Conservation (phyloP, 1,139 yeast species). For the Kodamaea derodonti region DNA sequence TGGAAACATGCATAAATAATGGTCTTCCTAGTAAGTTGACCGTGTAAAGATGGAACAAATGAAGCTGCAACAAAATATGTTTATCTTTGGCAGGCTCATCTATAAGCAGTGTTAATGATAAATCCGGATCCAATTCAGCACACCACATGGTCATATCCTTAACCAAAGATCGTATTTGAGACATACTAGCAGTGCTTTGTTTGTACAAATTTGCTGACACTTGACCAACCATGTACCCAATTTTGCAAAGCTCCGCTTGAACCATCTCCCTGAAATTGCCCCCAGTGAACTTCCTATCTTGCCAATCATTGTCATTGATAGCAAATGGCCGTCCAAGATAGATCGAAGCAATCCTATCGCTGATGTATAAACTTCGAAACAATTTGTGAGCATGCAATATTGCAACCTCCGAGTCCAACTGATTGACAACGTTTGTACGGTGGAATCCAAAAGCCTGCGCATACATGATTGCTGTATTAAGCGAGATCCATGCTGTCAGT, state of each 20-base stretch:
- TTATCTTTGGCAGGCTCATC: conserved; percentile 4
- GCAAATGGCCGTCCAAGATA: conserved; percentile 37
- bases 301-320: conserved; percentile 38
- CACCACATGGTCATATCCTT: conserved; percentile 35
- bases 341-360: conserved; percentile 33
- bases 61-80: conserved; percentile 5
- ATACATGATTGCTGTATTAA: conserved; percentile 7
- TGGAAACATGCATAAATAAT: conserved; percentile 5
- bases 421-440: background rate
- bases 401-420: conserved; percentile 1
- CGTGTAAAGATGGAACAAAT: conserved; percentile 6
- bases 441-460: conserved; percentile 8
- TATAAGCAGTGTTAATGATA: conserved; percentile 1
- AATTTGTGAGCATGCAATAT: conserved; percentile 2
- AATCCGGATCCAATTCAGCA: conserved; percentile 13
- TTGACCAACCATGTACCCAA: conserved; percentile 21
- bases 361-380: conserved; percentile 27
- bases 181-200: conserved; percentile 27
- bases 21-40: conserved; percentile 7
- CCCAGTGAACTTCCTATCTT: conserved; percentile 17
- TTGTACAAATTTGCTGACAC: conserved; percentile 30
- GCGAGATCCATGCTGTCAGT: conserved; percentile 33
- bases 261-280: conserved; percentile 1
- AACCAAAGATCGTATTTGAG: conserved; percentile 29
- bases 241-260: conserved; percentile 6